These are phyloP conservation scores for Diutina scorzettiae DNA, from an alignment of 1,139 yeast species.

Conservation along the genomic window DNA sequence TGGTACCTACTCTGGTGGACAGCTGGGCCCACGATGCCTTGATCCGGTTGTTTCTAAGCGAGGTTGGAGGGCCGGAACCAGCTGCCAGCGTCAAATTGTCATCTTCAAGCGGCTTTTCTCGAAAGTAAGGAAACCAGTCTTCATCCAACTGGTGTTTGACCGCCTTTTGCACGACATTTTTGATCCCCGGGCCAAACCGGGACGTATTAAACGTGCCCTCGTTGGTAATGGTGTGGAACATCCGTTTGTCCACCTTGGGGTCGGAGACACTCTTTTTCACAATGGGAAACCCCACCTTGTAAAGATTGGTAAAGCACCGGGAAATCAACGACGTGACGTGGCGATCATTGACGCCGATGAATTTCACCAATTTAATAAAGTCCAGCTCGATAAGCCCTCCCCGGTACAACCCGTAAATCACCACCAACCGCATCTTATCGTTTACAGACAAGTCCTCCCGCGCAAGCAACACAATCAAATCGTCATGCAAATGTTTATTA, in stretches of 20 bases:
- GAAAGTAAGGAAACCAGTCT: constrained; percentile 56
- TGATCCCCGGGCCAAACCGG: constrained; percentile 63
- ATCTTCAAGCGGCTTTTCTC: constrained; percentile 63
- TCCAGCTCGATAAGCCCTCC: constrained; percentile 77
- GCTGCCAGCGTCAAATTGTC: constrained; percentile 23
- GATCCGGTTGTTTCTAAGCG: constrained; percentile 63
- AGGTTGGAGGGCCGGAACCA: constrained; percentile 10
- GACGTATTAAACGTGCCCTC: constrained; percentile 63
- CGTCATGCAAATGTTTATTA: constrained; percentile 54
- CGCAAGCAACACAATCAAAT: constrained; percentile 47
- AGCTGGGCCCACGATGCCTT: constrained; percentile 69
- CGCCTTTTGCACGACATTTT: constrained; percentile 41
- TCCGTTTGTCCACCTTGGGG: constrained; percentile 28
- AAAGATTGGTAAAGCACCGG: constrained; percentile 52
- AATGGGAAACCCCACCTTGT: constrained; percentile 53
- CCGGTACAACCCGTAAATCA: constrained; percentile 68
- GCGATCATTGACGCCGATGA: constrained; percentile 49
- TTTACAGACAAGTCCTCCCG: constrained; percentile 37
- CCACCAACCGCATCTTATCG: constrained; percentile 69
- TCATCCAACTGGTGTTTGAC: constrained; percentile 40
- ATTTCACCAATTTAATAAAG: constrained; percentile 55
- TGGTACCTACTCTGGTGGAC: not conserved
- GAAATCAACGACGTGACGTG: constrained; percentile 38
- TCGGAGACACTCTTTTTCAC: constrained; percentile 38
- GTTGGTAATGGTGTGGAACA: constrained; percentile 55